Percentiles rank a stretch among this genome's conserved stretches.
These are phyloP conservation scores for Hypoxylon crocopeplum DNA, from an alignment of 495 filamentous ascomycete genomes.

Conservation along the genomic window DNA sequence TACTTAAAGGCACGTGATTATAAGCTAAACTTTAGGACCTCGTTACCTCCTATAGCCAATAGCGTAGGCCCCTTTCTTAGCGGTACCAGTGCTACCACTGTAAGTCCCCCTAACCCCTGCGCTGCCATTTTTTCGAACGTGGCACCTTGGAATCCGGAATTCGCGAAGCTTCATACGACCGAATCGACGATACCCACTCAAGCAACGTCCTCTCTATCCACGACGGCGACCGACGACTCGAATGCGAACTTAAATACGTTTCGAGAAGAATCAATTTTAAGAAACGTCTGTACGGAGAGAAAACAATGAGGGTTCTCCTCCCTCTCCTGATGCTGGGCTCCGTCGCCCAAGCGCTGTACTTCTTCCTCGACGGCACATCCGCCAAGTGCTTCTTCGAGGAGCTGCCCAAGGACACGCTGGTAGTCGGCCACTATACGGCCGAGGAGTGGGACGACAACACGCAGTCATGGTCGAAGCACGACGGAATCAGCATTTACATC, in stretches of 20 bases:
- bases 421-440: slow-evolving; percentile 89
- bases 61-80: not conserved
- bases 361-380: slow-evolving; percentile 86
- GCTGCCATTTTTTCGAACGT: slow-evolving; percentile 51
- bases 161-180: slow-evolving; percentile 25
- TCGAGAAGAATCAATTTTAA: not conserved
- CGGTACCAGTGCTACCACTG: slow-evolving; percentile 12
- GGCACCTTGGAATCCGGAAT: slow-evolving; percentile 47
- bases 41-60: too few species aligned
- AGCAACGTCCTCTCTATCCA: not conserved
- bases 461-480: slow-evolving; percentile 70
- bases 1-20: slow-evolving; percentile 22
- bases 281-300: too few species aligned
- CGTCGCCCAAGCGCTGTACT: slow-evolving; percentile 82
- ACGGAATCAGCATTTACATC: slow-evolving; percentile 80
- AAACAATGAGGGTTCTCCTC: slow-evolving; percentile 56
- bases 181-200: not conserved
- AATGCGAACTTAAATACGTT: not conserved
- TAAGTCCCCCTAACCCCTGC: slow-evolving; percentile 38
- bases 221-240: not conserved
- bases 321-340: slow-evolving; percentile 57
- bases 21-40: too few species aligned
- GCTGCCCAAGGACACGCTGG: slow-evolving; percentile 93
- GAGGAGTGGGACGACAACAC: slow-evolving; percentile 75
- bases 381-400: slow-evolving; percentile 98